phyloP scores from a whole-genome alignment of 257 asterid species.

The Striga asiatica region DNA sequence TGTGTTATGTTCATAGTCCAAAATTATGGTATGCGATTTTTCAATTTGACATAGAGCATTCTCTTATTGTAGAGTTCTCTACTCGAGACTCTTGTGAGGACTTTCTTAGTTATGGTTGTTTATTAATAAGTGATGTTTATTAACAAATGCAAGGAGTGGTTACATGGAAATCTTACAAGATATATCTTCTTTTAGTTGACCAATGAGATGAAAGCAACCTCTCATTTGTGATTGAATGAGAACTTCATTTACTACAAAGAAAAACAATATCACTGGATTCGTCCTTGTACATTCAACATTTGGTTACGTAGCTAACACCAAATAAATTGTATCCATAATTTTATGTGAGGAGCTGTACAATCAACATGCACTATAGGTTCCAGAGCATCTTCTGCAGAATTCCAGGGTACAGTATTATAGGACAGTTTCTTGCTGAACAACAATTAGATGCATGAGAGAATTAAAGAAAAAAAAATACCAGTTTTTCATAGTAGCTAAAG shows the following conservation, averaged over 20 bases:
- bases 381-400: neutral
- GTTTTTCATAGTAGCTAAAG: neutral
- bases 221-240: conserved; percentile 3
- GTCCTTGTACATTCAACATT: neutral
- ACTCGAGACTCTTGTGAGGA: no score
- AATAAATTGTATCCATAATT: neutral
- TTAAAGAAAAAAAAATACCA: neutral
- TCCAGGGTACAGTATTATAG: neutral
- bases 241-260: neutral
- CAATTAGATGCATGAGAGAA: neutral
- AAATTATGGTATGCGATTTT: neutral
- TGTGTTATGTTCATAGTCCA: neutral
- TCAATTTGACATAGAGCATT: no score
- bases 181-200: no score
- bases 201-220: no score
- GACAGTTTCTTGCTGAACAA: neutral
- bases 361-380: neutral
- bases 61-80: no score
- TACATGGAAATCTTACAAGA: no score
- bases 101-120: no score
- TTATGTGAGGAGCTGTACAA: neutral
- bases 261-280: neutral
- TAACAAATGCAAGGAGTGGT: no score
- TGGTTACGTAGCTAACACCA: neutral
- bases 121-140: no score